Conservation (phyloP, 352 stramenopile species). For the Phytophthora foliorum region DNA sequence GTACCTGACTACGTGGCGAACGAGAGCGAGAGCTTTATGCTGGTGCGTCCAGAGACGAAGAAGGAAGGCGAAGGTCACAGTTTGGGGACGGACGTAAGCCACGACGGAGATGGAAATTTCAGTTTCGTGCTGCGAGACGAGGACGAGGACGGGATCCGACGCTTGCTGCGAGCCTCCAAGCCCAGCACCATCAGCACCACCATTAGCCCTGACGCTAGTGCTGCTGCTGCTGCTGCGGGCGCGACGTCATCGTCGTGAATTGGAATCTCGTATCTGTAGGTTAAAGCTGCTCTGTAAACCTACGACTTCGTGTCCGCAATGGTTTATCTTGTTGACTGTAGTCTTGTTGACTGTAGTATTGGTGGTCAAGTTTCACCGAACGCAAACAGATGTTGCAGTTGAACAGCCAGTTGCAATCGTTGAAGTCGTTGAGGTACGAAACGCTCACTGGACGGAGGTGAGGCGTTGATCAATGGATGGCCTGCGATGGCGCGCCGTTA, state of each 20-base stretch:
- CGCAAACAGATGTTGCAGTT: no score
- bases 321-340: no score
- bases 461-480: no score
- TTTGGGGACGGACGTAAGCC: conserved; percentile 20
- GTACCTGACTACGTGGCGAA: conserved; percentile 75
- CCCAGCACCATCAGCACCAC: conserved; percentile 33
- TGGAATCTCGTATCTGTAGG: neutral
- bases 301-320: no score
- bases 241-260: conserved; percentile 16
- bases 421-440: no score
- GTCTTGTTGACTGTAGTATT: no score
- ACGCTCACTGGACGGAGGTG: no score
- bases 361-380: no score
- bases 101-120: conserved; percentile 23
- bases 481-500: neutral
- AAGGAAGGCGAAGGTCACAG: conserved; percentile 24
- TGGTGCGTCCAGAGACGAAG: conserved; percentile 68
- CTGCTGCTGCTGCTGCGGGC: conserved; percentile 41
- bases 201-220: conserved; percentile 43
- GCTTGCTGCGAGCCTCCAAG: conserved; percentile 26
- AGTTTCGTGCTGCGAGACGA: conserved; percentile 55
- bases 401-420: no score
- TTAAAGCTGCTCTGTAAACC: neutral
- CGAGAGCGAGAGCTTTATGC: conserved; percentile 74
- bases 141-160: conserved; percentile 49